These are phyloP conservation scores for Pyrus pyrifolia DNA, from an alignment of 306 rosid genomes.

Conservation along the genomic window DNA sequence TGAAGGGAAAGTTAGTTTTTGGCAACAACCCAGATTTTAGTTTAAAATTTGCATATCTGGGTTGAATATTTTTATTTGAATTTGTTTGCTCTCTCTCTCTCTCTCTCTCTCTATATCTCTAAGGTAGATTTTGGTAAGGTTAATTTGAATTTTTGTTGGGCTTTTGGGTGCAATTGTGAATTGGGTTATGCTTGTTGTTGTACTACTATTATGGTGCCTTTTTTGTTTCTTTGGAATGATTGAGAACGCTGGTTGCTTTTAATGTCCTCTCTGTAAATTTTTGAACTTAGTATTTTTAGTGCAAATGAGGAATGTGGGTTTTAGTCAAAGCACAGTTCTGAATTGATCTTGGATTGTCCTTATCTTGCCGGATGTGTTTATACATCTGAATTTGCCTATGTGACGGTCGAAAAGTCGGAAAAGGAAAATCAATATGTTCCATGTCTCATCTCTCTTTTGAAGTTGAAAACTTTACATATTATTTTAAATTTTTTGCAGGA, in stretches of 20 bases:
- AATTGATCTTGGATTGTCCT: constrained; percentile 14
- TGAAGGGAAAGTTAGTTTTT: constrained; percentile 8
- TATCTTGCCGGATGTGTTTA: constrained; percentile 5
- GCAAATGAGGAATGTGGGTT: constrained; percentile 9
- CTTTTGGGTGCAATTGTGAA: constrained; percentile 13
- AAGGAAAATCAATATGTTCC: background rate
- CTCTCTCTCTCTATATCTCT: background rate
- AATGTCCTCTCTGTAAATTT: background rate
- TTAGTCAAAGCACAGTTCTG: constrained; percentile 9
- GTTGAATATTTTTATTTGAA: constrained; percentile 13
- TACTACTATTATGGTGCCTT: background rate
- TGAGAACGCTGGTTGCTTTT: constrained; percentile 8
- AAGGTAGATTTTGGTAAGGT: constrained; percentile 19
- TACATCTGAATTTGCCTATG: background rate
- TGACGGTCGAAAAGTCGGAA: constrained; percentile 1
- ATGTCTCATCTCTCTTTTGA: constrained; percentile 2
- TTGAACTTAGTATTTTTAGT: background rate
- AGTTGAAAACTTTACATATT: background rate
- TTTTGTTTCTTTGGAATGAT: background rate
- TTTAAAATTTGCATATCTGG: constrained; percentile 9
- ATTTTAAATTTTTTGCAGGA: background rate
- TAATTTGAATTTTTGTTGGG: background rate
- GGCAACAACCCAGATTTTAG: constrained; percentile 3
- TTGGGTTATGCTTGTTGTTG: constrained; percentile 14
- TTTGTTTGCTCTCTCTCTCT: background rate